Percentiles rank a stretch among this genome's conserved stretches.
Conservation (phyloP, 768 basidiomycete species). For the Boletus sensibilis region DNA sequence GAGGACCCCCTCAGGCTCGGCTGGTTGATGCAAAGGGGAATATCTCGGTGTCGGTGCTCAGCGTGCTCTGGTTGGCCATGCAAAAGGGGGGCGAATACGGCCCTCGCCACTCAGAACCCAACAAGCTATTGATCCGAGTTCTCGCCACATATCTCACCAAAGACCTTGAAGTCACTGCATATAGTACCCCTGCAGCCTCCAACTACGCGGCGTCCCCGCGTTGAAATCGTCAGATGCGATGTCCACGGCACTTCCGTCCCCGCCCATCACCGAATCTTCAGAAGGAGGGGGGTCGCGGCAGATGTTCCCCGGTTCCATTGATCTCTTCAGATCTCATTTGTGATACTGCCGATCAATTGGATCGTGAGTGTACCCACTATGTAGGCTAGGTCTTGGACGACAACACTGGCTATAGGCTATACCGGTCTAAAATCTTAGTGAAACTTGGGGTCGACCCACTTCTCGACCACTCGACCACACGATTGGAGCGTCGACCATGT, state of each 20-base stretch:
- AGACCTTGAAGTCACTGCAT: neutral
- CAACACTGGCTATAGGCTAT: neutral
- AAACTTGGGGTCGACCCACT: neutral
- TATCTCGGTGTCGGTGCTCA: neutral
- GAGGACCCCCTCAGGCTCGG: neutral
- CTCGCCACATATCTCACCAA: neutral
- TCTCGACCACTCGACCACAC: neutral
- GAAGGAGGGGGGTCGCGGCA: neutral
- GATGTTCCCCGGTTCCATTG: neutral
- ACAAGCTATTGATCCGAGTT: neutral
- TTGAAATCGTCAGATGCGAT: slow-evolving; percentile 13
- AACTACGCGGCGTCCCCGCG: neutral
- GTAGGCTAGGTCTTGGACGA: neutral
- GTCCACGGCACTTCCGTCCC: slow-evolving; percentile 11
- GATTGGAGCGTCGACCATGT: too few relatives aligned
- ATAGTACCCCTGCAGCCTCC: slow-evolving; percentile 4
- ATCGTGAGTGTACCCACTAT: neutral
- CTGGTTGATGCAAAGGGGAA: neutral
- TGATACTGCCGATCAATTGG: neutral
- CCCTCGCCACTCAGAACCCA: neutral
- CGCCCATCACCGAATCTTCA: neutral
- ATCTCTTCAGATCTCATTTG: slow-evolving; percentile 8
- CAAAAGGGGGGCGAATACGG: neutral
- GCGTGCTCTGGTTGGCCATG: neutral
- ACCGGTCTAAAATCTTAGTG: neutral